Base-by-base conservation (phyloP, 2,329 filamentous ascomycete species). In the Juglanconis oblonga region DNA sequence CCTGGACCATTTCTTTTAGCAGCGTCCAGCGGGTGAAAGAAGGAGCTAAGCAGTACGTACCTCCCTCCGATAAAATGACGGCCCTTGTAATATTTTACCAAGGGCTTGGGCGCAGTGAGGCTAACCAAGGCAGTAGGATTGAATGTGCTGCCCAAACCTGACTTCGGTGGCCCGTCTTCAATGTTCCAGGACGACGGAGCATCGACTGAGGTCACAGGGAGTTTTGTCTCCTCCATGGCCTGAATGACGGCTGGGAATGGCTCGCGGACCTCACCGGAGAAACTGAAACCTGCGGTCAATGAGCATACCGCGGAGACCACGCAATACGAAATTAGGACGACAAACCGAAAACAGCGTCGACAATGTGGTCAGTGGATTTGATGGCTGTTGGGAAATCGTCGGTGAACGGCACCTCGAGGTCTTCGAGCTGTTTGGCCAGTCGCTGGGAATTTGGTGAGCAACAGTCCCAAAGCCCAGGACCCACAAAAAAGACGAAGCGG, bases 101-200 rank as follows among this genome's bases (percentile, higher is more conserved):
- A 78, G 6, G 94, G 94, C 76, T 99, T 99, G 3, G 95, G 92
- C 9, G 95, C 95, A 52, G 94, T 97, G 70, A 99, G 78, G 71
- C 91, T 96, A 66, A 99, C 87, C 60, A 99, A 78, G 24, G 88
- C 87, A 38, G 82, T 79, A 65, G 95, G 95, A 77, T 90, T 87
- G 70, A 96, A 98, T 4, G 81, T 86, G 68, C 88, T 88, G 1
- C 92, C 94, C 0, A 91, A 82, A 0, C 92, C 94, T 1, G 87
- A 84, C 55, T 80, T 77, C 10, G 93, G 92, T 8, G 94, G 94
- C 0, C 95, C 95, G 10, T 81, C 79, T 70, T 97, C 91, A 59
- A 99, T 96, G 73, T 95, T 87, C 95, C 95, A 99, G 1, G 91
- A 95, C 36, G 91, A 96, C 1, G 95, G 95, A 6, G 91, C 92